These are phyloP conservation scores for Diddensiella santjacobensis DNA, from an alignment of 805 yeast genomes.

Conservation along the genomic window DNA sequence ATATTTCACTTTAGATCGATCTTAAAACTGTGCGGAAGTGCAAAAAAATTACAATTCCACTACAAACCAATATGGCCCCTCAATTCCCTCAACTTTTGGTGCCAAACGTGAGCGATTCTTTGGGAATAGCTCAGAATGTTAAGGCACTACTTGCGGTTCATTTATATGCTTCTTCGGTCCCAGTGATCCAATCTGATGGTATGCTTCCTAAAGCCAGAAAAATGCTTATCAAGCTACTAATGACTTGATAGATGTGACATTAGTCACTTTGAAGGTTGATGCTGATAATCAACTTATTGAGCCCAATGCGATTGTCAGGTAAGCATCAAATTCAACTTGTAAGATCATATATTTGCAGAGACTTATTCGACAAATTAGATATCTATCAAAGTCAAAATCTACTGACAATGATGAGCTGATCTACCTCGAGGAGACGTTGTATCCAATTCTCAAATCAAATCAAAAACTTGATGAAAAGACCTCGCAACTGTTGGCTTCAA, in stretches of 20 bases:
- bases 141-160: slow-evolving; percentile 44
- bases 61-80: slow-evolving; percentile 4
- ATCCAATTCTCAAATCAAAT: slow-evolving; percentile 33
- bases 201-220: no score
- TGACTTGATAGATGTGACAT: slow-evolving; percentile 8
- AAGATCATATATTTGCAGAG: no score
- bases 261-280: slow-evolving; percentile 19
- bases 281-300: slow-evolving; percentile 37
- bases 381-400: slow-evolving; percentile 29
- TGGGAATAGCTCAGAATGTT: slow-evolving; percentile 39
- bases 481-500: slow-evolving; percentile 20
- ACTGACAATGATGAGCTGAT: slow-evolving; percentile 27
- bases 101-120: slow-evolving; percentile 15
- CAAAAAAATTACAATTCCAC: not conserved
- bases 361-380: no score
- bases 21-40: no score
- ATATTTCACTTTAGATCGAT: not conserved
- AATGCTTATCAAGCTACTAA: no score
- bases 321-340: no score
- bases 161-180: slow-evolving; percentile 31
- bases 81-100: slow-evolving; percentile 9
- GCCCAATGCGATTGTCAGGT: slow-evolving; percentile 51
- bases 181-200: slow-evolving; percentile 23
- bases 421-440: slow-evolving; percentile 40
- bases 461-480: slow-evolving; percentile 24